phyloP scores from a whole-genome alignment of 2,329 filamentous ascomycete genomes.

The Epichloe sibirici region DNA sequence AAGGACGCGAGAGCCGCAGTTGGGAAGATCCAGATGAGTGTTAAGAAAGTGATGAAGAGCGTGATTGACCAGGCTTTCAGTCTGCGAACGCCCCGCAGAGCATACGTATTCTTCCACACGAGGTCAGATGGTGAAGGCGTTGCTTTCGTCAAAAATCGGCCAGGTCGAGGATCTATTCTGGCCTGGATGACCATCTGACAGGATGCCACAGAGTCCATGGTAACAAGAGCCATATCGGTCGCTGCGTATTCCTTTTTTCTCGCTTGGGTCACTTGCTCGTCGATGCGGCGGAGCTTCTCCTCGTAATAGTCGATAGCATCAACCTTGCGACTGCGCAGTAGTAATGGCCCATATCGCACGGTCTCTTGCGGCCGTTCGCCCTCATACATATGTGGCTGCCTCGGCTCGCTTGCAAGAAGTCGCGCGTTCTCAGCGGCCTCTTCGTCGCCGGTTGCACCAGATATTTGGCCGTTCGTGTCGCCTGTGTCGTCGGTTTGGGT shows the following conservation, averaged over 20 bases:
- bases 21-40: slow-evolving; percentile 77
- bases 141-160: slow-evolving; percentile 70
- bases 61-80: slow-evolving; percentile 76
- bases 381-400: slow-evolving; percentile 22
- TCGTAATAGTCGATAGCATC: slow-evolving; percentile 95
- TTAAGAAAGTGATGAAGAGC: slow-evolving; percentile 67
- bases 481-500: slow-evolving; percentile 3
- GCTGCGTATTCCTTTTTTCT: slow-evolving; percentile 66
- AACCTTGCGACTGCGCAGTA: slow-evolving; percentile 56
- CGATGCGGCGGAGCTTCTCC: slow-evolving; percentile 66
- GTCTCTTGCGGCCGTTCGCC: slow-evolving; percentile 53
- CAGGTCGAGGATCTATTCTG: slow-evolving; percentile 79
- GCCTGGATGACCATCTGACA: slow-evolving; percentile 95
- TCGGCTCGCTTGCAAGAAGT: slow-evolving; percentile 39
- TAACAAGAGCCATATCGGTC: slow-evolving; percentile 84
- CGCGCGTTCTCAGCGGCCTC: slow-evolving; percentile 44
- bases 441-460: slow-evolving; percentile 22
- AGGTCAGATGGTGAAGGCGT: slow-evolving; percentile 85
- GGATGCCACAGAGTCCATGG: slow-evolving; percentile 89
- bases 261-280: slow-evolving; percentile 59
- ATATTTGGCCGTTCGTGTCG: slow-evolving; percentile 16
- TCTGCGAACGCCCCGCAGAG: slow-evolving; percentile 61
- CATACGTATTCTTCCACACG: slow-evolving; percentile 91
- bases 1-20: slow-evolving; percentile 68
- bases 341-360: slow-evolving; percentile 68